Evolutionary conservation across 2,329 filamentous ascomycete species (phyloP), one percentile per base, ranked within the genome.

Genomic region (Sporothrix mexicana): DNA sequence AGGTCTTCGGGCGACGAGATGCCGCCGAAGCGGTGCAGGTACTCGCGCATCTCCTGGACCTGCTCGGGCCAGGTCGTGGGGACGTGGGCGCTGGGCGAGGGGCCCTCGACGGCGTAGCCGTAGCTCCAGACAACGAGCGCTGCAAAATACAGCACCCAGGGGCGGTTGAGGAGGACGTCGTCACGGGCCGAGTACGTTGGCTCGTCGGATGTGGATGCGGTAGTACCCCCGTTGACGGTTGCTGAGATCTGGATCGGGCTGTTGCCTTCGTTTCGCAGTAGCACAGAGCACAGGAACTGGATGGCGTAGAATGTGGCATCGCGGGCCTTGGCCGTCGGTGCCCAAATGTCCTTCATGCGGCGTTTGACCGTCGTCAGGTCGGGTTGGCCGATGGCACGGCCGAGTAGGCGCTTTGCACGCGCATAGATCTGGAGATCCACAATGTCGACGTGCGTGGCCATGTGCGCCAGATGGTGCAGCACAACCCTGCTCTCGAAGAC

Each of bases 391-490:
- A 98, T 97, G 0, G 91, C 91, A 64, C 95, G 90, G 25, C 96
- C 95, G 3, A 98, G 88, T 1, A 98, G 87, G 43, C 95, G 88
- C 77, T 91, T 93, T 0, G 95, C 94, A 9, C 95, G 91, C 5
- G 95, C 96, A 80, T 96, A 98, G 76, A 98, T 97, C 82, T 98
- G 95, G 78, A 94, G 95, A 80, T 98, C 95, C n/a, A 97, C 93
- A 71, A 98, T 94, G 79, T 98, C 95, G 30, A 97, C 94, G 79
- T 98, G 94, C 88, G 97, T 97, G 2, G 94, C 94, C 93, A 99
- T 98, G 81, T 98, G 96, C 0, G 96, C 96, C 13, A 99, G 85
- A 78, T 97, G 94, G 79, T 98, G 95, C 61, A 98, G 85, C 41
- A 97, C 95, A 2, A 92, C 97, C 23, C 94, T 90, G 75, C 92